These are phyloP conservation scores for Teunomyces lycoperdinae DNA, from an alignment of 805 yeast genomes.

Conservation along the genomic window DNA sequence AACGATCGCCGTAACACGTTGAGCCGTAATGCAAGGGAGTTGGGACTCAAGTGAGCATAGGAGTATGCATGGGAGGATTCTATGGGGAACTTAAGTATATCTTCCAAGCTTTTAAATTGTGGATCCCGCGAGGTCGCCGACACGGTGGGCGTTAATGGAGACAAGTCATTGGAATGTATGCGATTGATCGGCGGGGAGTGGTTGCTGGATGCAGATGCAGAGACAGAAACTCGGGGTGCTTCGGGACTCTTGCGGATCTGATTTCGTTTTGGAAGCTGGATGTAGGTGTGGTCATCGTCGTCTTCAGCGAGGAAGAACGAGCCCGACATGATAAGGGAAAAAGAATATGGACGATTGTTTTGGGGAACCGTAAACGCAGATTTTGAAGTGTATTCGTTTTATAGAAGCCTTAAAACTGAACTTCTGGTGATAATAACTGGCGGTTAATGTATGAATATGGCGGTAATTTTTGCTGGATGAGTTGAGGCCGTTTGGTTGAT, in stretches of 20 bases:
- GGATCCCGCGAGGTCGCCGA: not conserved
- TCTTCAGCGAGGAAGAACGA: constrained; percentile 9
- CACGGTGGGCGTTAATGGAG: not conserved
- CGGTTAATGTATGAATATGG: no score
- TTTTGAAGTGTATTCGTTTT: no score
- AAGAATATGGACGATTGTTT: not conserved
- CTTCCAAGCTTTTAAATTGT: constrained; percentile 16
- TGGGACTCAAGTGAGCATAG: constrained; percentile 78
- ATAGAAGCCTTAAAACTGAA: no score
- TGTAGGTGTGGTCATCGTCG: constrained; percentile 3
- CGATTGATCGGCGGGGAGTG: not conserved
- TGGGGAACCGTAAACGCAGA: no score
- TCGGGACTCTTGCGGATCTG: not conserved
- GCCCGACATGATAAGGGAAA: constrained; percentile 3
- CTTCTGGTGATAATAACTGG: no score
- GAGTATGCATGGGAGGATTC: constrained; percentile 85
- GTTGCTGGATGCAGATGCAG: not conserved
- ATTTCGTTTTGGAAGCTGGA: constrained; percentile 6
- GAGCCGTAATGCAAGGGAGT: constrained; percentile 71
- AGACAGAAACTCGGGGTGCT: not conserved
- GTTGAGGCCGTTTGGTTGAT: no score
- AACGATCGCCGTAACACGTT: constrained; percentile 73
- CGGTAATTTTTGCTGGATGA: no score
- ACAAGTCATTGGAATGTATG: not conserved
- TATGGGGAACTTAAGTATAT: constrained; percentile 63